Evolutionary conservation across 768 basidiomycete species (phyloP), one percentile per base, ranked within the genome.

Genomic region (Kwoniella sp.): DNA sequence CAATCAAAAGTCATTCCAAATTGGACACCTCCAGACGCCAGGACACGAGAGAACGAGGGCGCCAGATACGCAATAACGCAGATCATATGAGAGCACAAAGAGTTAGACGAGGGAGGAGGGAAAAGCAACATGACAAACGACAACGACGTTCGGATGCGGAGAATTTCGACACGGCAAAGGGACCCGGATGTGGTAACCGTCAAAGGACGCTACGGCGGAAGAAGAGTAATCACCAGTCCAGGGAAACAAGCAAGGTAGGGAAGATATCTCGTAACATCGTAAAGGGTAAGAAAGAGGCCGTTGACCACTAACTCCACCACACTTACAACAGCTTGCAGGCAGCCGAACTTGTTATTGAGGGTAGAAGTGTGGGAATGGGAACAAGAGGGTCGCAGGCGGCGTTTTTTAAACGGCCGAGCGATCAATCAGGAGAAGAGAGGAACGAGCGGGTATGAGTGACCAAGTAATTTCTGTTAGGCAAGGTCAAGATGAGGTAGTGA

Each of bases 151-250:
- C 62, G 62, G 62, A 63, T 31, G 48, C 62, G 62, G 62, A 58
- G 62, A 63, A 63, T 63, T 63, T 50, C 55, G 9, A 56, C 17
- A 53, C 55, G 61, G 61, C 61, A 61, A 55, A 63, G 61, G 62
- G 62, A 58, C 62, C 62, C 62, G 62, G 62, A 63, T 63, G 62
- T 63, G 30, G 62, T 57, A 63, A 63, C 41, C 41, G 41, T 45
- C 15, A 17, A 45, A 11, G 41, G 41, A 45, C 9, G 4, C 15
- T 20, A 45, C 41, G 41, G 41, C 41, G 17, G 41, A 45, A 45
- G 41, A 45, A 7, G 41, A 45, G 41, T 45, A 45, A 9, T 45
- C 41, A 45, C 41, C 41, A 45, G 41, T 45, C 41, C 41, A 45
- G 41, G 41, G 41, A 20, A 3, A 45, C 3, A 17, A 45, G 15